Base-by-base conservation (phyloP, 176 grass and related monocot species). In the Themeda triandra region DNA sequence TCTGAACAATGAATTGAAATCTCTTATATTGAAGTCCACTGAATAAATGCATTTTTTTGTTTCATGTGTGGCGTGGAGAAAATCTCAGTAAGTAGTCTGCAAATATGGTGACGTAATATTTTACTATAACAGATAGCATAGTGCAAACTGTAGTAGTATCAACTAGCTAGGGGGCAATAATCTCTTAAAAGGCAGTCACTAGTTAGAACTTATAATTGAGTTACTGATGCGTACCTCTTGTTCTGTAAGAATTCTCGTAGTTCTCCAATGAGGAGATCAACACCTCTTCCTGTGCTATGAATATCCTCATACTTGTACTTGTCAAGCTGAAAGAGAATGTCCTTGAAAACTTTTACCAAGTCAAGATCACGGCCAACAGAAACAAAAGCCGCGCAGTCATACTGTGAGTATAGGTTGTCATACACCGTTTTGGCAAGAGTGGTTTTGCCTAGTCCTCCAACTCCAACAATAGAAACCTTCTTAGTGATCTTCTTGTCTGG, bases 361-460 rank as follows among this genome's bases (percentile, higher is more conserved):
- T 24, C 12, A 19, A 59, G 40, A 6, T 64, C 65, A 2, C 10
- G 69, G 0, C 66, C 31, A 0, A 63, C 27, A 0, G 53, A 51
- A n/a, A 83, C 54, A 24, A 83, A 65, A 74, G 40, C 81, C 1
- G 1, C 0, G 0, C 31, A 81, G 25, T 81, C 8, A 18, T 54
- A 81, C 21, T 71, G 32, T 0, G 10, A 33, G 2, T 14, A 44
- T 13, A 70, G 31, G 31, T 56, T 29, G 18, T 64, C 36, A 4
- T 35, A 83, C 1, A 63, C 54, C 8, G 13, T 18, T 71, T 32
- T 72, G 40, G 81, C 69, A 33, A 83, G 81, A 29, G 84, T 70
- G 10, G 65, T 81, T 65, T 81, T 70, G 4, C 65, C 79, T 17
- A 68, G 13, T 17, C 75, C 75, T 45, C 63, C 64, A 4, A 79